These are phyloP conservation scores for Aspergillus versicolor DNA, from an alignment of 2,329 filamentous ascomycete species.

Conservation along the genomic window DNA sequence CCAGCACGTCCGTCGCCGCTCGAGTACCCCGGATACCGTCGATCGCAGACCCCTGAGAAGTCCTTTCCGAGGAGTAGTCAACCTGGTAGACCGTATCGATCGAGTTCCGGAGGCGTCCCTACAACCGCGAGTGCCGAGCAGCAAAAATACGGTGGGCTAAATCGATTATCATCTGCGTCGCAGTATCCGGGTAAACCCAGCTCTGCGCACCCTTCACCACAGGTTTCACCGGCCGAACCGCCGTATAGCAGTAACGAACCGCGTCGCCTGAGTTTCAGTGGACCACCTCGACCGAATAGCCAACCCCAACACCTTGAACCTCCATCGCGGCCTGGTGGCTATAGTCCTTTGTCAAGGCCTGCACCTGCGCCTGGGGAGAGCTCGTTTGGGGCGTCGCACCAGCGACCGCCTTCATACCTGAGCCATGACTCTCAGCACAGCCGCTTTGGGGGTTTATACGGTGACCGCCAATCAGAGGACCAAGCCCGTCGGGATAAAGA, in stretches of 20 bases:
- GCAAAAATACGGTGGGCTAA: conserved; percentile 31
- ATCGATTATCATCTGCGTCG: conserved; percentile 29
- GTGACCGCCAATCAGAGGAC: conserved; percentile 38
- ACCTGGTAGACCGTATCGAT: conserved; percentile 35
- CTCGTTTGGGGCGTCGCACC: conserved; percentile 23
- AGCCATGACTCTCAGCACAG: conserved; percentile 31
- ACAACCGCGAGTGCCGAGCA: conserved; percentile 29
- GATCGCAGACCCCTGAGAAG: conserved; percentile 73
- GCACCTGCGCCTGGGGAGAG: conserved; percentile 21
- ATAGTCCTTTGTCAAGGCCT: conserved; percentile 36
- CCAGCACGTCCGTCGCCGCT: conserved; percentile 47
- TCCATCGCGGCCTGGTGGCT: conserved; percentile 32
- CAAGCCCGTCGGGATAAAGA: conserved; percentile 36
- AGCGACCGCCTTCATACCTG: conserved; percentile 30
- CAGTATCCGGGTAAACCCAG: conserved; percentile 38
- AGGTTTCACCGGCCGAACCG: conserved; percentile 34
- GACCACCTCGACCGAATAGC: conserved; percentile 44
- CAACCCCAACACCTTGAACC: conserved; percentile 40
- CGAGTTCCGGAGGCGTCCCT: conserved; percentile 35
- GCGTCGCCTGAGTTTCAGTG: conserved; percentile 45
- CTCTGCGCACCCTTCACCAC: conserved; percentile 35
- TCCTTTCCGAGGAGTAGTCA: conserved; percentile 51
- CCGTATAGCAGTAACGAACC: conserved; percentile 29
- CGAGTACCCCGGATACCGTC: conserved; percentile 63
- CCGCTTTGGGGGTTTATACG: conserved; percentile 34